Base-by-base conservation (phyloP, 495 filamentous ascomycete genomes). In the Tetracladium marchalianum region DNA sequence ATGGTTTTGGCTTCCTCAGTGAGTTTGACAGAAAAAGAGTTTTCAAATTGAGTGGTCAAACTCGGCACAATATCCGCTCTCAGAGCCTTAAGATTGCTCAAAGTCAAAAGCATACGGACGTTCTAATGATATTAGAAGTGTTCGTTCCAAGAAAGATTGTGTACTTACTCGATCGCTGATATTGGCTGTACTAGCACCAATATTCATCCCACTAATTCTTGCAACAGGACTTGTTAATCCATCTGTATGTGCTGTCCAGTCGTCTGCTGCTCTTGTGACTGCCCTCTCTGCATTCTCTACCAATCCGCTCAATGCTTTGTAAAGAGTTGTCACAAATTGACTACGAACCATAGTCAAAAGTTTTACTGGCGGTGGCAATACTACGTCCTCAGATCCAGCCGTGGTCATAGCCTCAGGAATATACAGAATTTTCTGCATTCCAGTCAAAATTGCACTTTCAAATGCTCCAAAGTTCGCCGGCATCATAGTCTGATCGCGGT, bases 381-480 rank as follows among this genome's bases (percentile, higher is more conserved):
- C 78, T 44, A 98, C 85, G 53, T 87, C 79, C 22, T 70, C 73
- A 2, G 80, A 69, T 7, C 73, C 78, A 4, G 78, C 66, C 64
- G 81, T 87, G 31, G 68, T 68, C 66, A 76, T 80, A 31, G 85
- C 84, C 43, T 95, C 90, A 6, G 82, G 84, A 33, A 98, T 79
- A 62, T 95, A 98, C 11, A 95, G 73, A 41, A 98, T 88, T 66
- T 84, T 92, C 61, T 97, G 93, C 81, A 95, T 84, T 13, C 85
- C 85, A 2, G 65, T 63, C 19, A 97, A 70, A 38, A 97, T 66
- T 5, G 78, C 73, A 36, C 75, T 81, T 55, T 97, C 86, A 55
- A 92, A 93, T 0, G 78, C 73, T 31, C 81, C 65, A 60, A 97
- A 94, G 46, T 83, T 72, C 4, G 76, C 67, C 0, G 93, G 90